Percentiles rank a stretch among this genome's conserved stretches.
Conservation (phyloP, 345 rosid genomes). For the Lepidium africanum region DNA sequence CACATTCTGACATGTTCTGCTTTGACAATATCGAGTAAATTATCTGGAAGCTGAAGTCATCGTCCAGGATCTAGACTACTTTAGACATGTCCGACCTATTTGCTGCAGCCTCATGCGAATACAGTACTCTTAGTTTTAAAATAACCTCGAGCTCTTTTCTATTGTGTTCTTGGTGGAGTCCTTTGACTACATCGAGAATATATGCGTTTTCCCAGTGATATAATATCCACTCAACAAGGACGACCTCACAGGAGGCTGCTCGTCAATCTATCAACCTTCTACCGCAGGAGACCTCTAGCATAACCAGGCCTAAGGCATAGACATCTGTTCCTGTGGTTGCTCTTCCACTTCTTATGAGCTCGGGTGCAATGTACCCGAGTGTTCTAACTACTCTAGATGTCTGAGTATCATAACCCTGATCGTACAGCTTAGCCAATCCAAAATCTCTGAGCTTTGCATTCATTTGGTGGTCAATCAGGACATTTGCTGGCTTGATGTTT, state of each 20-base stretch:
- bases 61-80: slow-evolving; percentile 15
- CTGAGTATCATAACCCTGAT: too few relatives aligned
- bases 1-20: not conserved
- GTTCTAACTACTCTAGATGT: slow-evolving; percentile 40
- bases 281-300: slow-evolving; percentile 47
- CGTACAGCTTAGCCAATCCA: too few relatives aligned
- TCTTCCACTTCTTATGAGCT: slow-evolving; percentile 44
- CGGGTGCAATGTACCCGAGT: slow-evolving; percentile 50
- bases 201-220: slow-evolving; percentile 26
- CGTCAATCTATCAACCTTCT: slow-evolving; percentile 34
- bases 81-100: slow-evolving; percentile 26
- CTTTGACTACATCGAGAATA: slow-evolving; percentile 25
- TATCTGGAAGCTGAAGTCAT: slow-evolving; percentile 13
- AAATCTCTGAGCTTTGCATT: too few relatives aligned
- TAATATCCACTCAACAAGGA: slow-evolving; percentile 37
- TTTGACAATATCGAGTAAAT: not conserved
- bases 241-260: slow-evolving; percentile 29
- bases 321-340: slow-evolving; percentile 45
- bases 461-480: too few relatives aligned
- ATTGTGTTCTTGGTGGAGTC: not conserved
- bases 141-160: slow-evolving; percentile 20
- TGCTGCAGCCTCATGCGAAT: slow-evolving; percentile 18
- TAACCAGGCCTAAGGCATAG: slow-evolving; percentile 39
- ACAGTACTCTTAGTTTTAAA: slow-evolving; percentile 29
- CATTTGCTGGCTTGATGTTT: too few relatives aligned